Conservation (phyloP, 345 rosid genomes). For the Eucalyptus coolabah region DNA sequence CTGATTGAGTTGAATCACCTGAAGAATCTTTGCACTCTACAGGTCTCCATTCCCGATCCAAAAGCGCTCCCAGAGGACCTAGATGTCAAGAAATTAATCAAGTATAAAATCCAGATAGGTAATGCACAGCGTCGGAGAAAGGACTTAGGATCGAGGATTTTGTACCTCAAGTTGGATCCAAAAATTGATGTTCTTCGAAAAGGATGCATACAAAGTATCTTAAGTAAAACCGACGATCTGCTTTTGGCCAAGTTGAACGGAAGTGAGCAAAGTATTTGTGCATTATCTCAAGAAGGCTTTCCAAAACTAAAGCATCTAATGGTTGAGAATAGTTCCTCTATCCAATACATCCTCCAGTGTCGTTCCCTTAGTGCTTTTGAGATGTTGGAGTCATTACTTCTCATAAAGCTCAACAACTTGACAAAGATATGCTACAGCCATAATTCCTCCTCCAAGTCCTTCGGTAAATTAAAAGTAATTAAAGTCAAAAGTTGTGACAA, state of each 20-base stretch:
- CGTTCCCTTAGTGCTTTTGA: rapidly evolving
- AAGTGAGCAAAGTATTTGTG: not conserved
- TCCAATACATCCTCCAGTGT: rapidly evolving
- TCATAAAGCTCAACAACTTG: rapidly evolving
- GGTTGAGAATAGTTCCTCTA: rapidly evolving
- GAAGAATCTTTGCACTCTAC: no score
- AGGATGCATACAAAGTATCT: not conserved
- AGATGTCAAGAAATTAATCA: no score
- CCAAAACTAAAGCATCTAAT: not conserved
- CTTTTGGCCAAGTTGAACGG: rapidly evolving
- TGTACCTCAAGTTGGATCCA: not conserved
- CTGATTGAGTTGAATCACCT: no score
- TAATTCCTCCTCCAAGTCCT: no score
- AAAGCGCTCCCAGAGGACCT: no score
- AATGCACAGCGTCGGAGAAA: rapidly evolving
- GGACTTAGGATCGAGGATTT: rapidly evolving
- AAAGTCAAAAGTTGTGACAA: rapidly evolving
- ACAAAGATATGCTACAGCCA: rapidly evolving
- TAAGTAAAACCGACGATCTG: rapidly evolving
- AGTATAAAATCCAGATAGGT: not conserved
- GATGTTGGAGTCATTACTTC: not conserved
- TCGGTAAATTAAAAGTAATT: rapidly evolving
- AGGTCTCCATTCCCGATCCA: no score
- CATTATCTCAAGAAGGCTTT: not conserved
- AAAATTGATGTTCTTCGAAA: not conserved